phyloP scores from a whole-genome alignment of 1,284 basidiomycete species.

The Ganoderma leucocontextum region DNA sequence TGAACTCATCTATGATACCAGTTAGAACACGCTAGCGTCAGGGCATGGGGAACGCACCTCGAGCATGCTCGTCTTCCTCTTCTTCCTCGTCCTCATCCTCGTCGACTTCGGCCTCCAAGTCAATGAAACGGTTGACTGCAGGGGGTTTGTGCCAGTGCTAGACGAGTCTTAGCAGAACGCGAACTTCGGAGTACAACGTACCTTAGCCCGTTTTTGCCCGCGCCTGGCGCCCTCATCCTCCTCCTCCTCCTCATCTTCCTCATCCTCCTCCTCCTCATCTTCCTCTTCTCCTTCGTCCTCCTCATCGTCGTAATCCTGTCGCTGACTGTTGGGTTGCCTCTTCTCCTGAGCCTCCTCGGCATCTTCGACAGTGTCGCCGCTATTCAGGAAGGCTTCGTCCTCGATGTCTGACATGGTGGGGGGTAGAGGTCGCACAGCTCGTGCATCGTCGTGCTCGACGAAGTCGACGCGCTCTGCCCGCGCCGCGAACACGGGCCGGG shows the following conservation, averaged over 20 bases:
- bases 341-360: conserved; percentile 45
- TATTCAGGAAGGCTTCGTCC: conserved; percentile 44
- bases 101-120: conserved; percentile 94
- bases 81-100: conserved; percentile 97
- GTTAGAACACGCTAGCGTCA: background rate
- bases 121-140: conserved; percentile 85
- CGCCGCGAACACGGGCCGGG: conserved; percentile 87
- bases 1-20: conserved; percentile 77
- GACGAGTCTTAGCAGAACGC: conserved; percentile 14
- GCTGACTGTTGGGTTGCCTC: conserved; percentile 38
- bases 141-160: conserved; percentile 70
- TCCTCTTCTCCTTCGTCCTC: conserved; percentile 63
- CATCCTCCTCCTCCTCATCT: conserved; percentile 60
- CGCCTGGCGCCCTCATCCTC: conserved; percentile 49
- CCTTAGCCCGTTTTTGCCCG: conserved; percentile 66
- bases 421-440: conserved; percentile 68
- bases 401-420: conserved; percentile 63
- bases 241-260: conserved; percentile 50
- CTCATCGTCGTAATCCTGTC: conserved; percentile 47
- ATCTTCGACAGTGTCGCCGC: conserved; percentile 35
- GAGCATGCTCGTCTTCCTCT: conserved; percentile 85
- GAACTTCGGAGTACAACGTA: conserved; percentile 38
- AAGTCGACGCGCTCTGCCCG: conserved; percentile 96
- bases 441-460: conserved; percentile 94
- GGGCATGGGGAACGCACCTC: conserved; percentile 56